These are phyloP conservation scores for Pythium sp. DNA, from an alignment of 352 stramenopile genomes.

Conservation along the genomic window DNA sequence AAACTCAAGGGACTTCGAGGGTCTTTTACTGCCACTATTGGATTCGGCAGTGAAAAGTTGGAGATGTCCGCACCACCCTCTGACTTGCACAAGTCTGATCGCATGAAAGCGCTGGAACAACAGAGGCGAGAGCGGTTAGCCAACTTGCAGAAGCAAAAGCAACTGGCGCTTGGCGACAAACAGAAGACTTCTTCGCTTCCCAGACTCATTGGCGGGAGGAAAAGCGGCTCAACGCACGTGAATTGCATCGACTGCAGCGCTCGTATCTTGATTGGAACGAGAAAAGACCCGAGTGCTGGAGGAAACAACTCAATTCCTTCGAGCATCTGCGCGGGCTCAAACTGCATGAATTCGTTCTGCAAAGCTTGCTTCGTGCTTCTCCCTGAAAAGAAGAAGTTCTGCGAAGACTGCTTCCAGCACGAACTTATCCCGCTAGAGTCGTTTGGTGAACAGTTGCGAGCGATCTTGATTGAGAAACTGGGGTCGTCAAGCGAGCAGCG, in stretches of 20 bases:
- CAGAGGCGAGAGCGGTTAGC: constrained; percentile 46
- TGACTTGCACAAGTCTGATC: constrained; percentile 43
- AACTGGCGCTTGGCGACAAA: constrained; percentile 52
- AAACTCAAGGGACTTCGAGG: neutral
- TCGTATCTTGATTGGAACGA: constrained; percentile 35
- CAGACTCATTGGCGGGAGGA: constrained; percentile 68
- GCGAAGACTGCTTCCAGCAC: constrained; percentile 76
- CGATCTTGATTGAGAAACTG: constrained; percentile 66
- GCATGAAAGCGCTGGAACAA: constrained; percentile 59
- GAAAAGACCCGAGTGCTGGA: constrained; percentile 10
- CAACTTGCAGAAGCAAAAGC: constrained; percentile 53
- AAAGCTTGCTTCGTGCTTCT: constrained; percentile 43
- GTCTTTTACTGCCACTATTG: neutral
- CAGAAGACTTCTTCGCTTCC: constrained; percentile 49
- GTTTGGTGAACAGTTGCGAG: constrained; percentile 60
- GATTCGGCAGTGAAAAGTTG: neutral
- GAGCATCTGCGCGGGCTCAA: constrained; percentile 43
- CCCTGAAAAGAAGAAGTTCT: constrained; percentile 49
- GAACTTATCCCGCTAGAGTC: constrained; percentile 43
- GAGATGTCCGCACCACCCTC: neutral
- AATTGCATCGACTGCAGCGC: constrained; percentile 59
- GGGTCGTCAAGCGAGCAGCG: constrained; percentile 34
- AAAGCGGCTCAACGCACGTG: constrained; percentile 53
- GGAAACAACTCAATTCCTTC: constrained; percentile 4
- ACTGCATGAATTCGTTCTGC: constrained; percentile 65